Percentiles rank a stretch among this genome's conserved stretches.
Conservation (phyloP, 345 rosid genomes). For the Aegle marmelos region DNA sequence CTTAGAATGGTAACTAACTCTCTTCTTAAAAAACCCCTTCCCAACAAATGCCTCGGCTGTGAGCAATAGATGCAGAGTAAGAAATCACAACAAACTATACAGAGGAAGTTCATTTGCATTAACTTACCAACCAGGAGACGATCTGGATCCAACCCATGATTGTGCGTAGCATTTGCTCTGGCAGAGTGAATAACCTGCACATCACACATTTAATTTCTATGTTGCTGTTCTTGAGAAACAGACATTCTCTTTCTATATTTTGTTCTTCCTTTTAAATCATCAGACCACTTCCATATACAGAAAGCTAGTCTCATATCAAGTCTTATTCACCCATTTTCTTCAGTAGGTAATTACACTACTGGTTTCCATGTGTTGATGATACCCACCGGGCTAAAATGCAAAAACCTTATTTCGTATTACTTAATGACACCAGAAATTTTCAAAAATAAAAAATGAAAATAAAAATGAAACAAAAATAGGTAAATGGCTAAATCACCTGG, state of each 20-base stretch:
- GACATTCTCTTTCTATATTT: background rate
- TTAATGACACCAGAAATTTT: background rate
- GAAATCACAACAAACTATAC: background rate
- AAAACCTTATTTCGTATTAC: background rate
- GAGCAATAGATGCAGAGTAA: conserved; percentile 6
- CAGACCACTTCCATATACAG: background rate
- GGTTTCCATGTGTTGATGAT: background rate
- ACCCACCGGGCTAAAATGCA: background rate
- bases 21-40: conserved; percentile 70
- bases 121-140: conserved; percentile 80
- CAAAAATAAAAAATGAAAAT: no score
- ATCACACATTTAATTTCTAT: background rate
- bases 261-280: background rate
- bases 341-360: background rate
- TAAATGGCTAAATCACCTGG: conserved; percentile 46
- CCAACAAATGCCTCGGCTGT: conserved; percentile 94
- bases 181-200: conserved; percentile 89
- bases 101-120: conserved; percentile 9
- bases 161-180: conserved; percentile 86
- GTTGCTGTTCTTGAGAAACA: background rate
- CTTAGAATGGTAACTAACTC: conserved; percentile 59
- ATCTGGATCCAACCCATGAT: conserved; percentile 83
- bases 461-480: background rate
- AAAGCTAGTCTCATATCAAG: background rate
- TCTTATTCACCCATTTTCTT: background rate